Evolutionary conservation across 208 protist genomes (phyloP).

Genomic region (Polymyxa betae): DNA sequence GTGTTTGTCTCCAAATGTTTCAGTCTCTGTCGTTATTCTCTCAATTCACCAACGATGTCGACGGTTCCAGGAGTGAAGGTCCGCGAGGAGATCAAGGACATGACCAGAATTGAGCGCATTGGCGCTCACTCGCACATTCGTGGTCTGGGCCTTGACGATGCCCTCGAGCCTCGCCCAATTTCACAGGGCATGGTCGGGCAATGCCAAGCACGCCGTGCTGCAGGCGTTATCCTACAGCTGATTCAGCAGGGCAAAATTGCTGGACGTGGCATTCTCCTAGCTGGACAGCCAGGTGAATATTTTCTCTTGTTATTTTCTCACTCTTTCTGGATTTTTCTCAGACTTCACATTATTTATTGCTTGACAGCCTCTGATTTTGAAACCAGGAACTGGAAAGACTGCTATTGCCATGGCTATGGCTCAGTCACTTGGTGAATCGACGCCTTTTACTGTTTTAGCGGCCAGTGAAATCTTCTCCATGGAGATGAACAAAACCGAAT

Average conservation of each 20-base stretch:
- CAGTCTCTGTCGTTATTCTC: neutral
- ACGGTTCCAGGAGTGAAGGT: constrained; percentile 38
- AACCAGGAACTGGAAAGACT: constrained; percentile 96
- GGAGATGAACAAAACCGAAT: constrained; percentile 99
- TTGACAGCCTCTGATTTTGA: constrained; percentile 66
- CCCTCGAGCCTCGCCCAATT: constrained; percentile 79
- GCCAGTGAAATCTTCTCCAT: constrained; percentile 99
- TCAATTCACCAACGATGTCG: neutral
- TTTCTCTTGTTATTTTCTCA: neutral
- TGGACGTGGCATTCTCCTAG: constrained; percentile 97
- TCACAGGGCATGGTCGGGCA: constrained; percentile 97
- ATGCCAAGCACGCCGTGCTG: constrained; percentile 92
- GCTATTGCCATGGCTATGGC: constrained; percentile 93
- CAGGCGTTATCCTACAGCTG: constrained; percentile 96
- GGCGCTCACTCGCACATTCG: constrained; percentile 98
- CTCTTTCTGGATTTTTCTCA: constrained; percentile 33
- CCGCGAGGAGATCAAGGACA: constrained; percentile 91
- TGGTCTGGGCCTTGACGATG: constrained; percentile 92
- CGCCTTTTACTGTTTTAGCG: constrained; percentile 97
- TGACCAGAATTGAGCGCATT: constrained; percentile 91
- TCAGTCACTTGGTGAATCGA: constrained; percentile 98
- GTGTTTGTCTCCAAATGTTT: neutral
- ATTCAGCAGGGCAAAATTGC: constrained; percentile 99
- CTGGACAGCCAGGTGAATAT: constrained; percentile 90
- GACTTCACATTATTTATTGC: neutral